A percentile compares a stretch with the other conserved stretches of the same genome.
Evolutionary conservation across 108 stramenopile genomes (phyloP).

Genomic region (Epipyxis sp.): DNA sequence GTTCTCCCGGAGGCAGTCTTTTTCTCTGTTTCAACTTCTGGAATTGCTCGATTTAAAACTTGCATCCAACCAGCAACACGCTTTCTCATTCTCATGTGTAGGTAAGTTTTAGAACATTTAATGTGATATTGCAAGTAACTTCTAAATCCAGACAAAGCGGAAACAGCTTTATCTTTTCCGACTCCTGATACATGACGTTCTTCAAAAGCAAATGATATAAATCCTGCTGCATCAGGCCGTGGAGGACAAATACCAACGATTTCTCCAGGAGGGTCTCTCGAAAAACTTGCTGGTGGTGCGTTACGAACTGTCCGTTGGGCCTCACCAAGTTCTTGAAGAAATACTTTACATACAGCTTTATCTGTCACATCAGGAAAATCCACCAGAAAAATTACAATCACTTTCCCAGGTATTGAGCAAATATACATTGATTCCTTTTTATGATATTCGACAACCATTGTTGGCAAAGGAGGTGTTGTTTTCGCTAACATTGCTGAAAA

Average conservation of each 20-base stretch:
- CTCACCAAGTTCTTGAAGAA: slow-evolving; percentile 58
- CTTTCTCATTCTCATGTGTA: slow-evolving; percentile 66
- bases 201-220: slow-evolving; percentile 54
- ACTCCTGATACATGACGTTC: slow-evolving; percentile 39
- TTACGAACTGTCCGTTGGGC: slow-evolving; percentile 49
- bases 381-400: slow-evolving; percentile 56
- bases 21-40: slow-evolving; percentile 50
- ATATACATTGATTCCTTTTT: slow-evolving; percentile 48
- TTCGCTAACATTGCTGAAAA: slow-evolving; percentile 46
- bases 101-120: slow-evolving; percentile 66
- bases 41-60: slow-evolving; percentile 58
- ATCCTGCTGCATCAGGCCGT: slow-evolving; percentile 41
- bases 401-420: slow-evolving; percentile 28
- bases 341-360: slow-evolving; percentile 49
- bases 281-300: slow-evolving; percentile 52
- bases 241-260: slow-evolving; percentile 24
- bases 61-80: slow-evolving; percentile 48
- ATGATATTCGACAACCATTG: slow-evolving; percentile 42
- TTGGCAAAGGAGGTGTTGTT: slow-evolving; percentile 24
- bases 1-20: slow-evolving; percentile 56
- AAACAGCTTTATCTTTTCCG: slow-evolving; percentile 41
- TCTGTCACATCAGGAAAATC: slow-evolving; percentile 60
- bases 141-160: slow-evolving; percentile 52
- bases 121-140: slow-evolving; percentile 67
- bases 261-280: slow-evolving; percentile 42